A percentile compares a stretch with the other conserved stretches of the same genome.
These are phyloP conservation scores for Testicularia cyperi DNA, from an alignment of 1,284 basidiomycete species.

Conservation along the genomic window DNA sequence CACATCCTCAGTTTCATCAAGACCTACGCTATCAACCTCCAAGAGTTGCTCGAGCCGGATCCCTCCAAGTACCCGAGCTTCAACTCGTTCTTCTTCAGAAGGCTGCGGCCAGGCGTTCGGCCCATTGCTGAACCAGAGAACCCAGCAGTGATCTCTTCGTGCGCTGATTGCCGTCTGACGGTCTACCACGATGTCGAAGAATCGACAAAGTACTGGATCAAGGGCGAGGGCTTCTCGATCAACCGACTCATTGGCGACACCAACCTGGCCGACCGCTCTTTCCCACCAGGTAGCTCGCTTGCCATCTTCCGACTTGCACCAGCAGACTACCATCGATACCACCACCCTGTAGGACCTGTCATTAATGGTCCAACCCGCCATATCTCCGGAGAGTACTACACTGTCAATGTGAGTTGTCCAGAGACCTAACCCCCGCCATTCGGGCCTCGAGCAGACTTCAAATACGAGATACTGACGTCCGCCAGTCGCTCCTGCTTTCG, in stretches of 20 bases:
- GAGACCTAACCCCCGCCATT: too few species aligned
- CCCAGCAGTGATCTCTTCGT: conserved; percentile 75
- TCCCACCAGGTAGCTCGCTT: conserved; percentile 59
- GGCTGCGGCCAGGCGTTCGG: conserved; percentile 79
- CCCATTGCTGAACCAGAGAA: conserved; percentile 75
- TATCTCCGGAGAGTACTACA: conserved; percentile 60
- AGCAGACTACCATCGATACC: conserved; percentile 91
- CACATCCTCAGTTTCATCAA: conserved; percentile 86
- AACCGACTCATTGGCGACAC: conserved; percentile 71
- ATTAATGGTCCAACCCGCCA: conserved; percentile 64
- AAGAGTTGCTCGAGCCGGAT: conserved; percentile 72
- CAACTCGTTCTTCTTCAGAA: conserved; percentile 90
- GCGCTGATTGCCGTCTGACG: conserved; percentile 92
- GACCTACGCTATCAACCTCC: conserved; percentile 83
- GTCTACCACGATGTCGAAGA: conserved; percentile 80
- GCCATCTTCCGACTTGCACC: conserved; percentile 78
- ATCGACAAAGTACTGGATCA: conserved; percentile 92
- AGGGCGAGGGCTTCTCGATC: conserved; percentile 88
- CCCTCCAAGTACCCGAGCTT: conserved; percentile 72
- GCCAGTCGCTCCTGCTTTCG: too few species aligned
- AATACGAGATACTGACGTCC: too few species aligned
- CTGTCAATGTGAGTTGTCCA: conserved; percentile 68
- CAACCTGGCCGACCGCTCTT: conserved; percentile 61
- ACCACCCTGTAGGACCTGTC: conserved; percentile 80
- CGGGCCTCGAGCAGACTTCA: too few species aligned